phyloP scores from a whole-genome alignment of 75 land plant species.

The Cunninghamia lanceolata region DNA sequence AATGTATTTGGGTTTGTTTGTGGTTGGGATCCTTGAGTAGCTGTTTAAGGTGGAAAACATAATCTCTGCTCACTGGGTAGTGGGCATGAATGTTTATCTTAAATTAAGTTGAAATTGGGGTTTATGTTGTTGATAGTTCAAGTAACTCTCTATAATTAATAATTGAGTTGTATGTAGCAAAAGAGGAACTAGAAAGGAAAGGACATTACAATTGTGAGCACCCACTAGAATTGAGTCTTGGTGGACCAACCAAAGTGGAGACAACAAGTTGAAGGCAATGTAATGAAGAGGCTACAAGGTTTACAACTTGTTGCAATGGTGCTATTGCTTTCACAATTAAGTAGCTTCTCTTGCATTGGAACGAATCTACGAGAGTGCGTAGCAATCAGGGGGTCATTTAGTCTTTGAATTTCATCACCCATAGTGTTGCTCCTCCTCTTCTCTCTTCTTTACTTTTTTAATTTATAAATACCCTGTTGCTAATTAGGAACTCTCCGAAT shows the following conservation, averaged over 20 bases:
- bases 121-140: neutral
- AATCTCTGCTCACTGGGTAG: neutral
- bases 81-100: neutral
- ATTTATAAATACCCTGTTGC: too few species aligned
- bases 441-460: neutral
- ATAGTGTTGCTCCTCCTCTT: too few species aligned
- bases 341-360: neutral
- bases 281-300: neutral
- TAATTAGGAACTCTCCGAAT: neutral
- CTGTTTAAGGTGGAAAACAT: neutral
- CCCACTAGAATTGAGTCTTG: neutral
- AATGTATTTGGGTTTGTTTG: neutral
- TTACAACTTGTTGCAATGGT: too few species aligned
- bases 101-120: neutral
- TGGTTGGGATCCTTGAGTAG: neutral
- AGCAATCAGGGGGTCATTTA: neutral
- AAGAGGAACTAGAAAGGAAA: neutral
- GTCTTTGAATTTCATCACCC: neutral
- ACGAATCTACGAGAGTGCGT: neutral
- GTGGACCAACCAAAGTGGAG: too few species aligned
- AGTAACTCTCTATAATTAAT: neutral
- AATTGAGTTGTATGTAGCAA: neutral
- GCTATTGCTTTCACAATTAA: too few species aligned
- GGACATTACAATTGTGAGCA: neutral
- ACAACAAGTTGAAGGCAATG: too few species aligned